phyloP scores from a whole-genome alignment of 176 grass and related monocot genomes.

The Oropetium thomaeum region DNA sequence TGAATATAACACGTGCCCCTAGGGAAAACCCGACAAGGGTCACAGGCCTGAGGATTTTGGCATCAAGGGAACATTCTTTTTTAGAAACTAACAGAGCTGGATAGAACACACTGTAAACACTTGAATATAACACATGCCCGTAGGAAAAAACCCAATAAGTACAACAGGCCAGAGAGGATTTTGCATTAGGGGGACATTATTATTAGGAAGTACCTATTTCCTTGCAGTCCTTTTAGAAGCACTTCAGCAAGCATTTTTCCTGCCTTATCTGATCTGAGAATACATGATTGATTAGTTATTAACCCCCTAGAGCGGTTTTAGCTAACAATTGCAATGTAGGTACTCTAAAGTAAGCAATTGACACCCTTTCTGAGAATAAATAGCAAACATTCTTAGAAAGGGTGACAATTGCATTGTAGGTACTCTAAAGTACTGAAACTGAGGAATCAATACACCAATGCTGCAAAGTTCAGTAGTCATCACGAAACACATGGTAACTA shows the following conservation, averaged over 20 bases:
- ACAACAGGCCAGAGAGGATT: conserved; percentile 63
- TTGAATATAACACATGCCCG: conserved; percentile 84
- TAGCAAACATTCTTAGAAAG: neutral
- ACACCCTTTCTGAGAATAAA: no score
- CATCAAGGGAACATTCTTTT: conserved; percentile 8
- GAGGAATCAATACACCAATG: neutral
- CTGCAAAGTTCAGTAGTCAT: neutral
- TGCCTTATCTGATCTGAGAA: conserved; percentile 84
- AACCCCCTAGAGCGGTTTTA: no score
- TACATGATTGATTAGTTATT: neutral
- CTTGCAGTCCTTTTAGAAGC: conserved; percentile 78
- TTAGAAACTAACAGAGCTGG: neutral
- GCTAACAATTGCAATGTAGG: no score
- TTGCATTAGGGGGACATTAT: neutral
- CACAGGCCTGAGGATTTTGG: conserved; percentile 57
- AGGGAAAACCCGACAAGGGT: conserved; percentile 93
- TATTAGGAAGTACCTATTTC: conserved; percentile 61
- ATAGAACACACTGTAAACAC: conserved; percentile 42
- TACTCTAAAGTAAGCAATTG: no score
- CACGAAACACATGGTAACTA: neutral
- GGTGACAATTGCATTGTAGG: neutral
- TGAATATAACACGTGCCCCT: conserved; percentile 90
- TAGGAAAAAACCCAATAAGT: conserved; percentile 80
- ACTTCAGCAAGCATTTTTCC: conserved; percentile 98
- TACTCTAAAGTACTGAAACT: neutral